Evolutionary conservation across 208 protist genomes (phyloP), one percentile per base, ranked within the genome.

Genomic region (Lotmaria passim): DNA sequence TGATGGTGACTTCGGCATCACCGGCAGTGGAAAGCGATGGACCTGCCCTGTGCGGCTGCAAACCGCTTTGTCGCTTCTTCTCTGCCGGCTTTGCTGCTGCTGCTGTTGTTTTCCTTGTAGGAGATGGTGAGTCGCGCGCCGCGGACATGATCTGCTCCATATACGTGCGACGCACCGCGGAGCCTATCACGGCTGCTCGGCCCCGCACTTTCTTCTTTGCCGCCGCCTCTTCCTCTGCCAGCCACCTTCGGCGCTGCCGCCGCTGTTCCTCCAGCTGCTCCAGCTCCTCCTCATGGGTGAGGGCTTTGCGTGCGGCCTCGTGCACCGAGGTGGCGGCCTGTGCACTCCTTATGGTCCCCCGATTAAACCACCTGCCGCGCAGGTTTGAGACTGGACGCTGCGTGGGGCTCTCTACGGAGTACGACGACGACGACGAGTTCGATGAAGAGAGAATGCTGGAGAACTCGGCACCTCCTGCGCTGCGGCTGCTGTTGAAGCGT

Each of bases 91-190:
- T 51, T 34, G 52, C 43, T 38, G 28, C 6, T 8, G 23, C 33
- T 19, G 52, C 7, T n/a, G 6, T 23, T 55, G 46, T 31, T 53
- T 30, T 10, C 5, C 31, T 33, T 15, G 21, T 8, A 8, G 56
- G 26, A n/a, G 44, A 21, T 12, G 63, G 71, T 1, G 71, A 19
- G 19, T 77, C 71, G n/a, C 56, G 55, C 6, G 71, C 71, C 5
- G 71, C 63, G 12, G 51, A 33, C 63, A 77, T 71, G 38, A 77
- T 39, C 17, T 52, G 17, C 31, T 77, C 71, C 26, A 77, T 69
- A 50, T 71, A 77, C 21, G 71, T 77, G 10, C 63, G 62, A 15
- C 71, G 62, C 63, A 60, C 30, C 46, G 56, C 46, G 4, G 71
- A 71, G 19, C 71, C 71, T 23, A 77, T 77, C 26, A 71, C 48